phyloP scores from a whole-genome alignment of 805 yeast species.

The Wickerhamiella dianesei region DNA sequence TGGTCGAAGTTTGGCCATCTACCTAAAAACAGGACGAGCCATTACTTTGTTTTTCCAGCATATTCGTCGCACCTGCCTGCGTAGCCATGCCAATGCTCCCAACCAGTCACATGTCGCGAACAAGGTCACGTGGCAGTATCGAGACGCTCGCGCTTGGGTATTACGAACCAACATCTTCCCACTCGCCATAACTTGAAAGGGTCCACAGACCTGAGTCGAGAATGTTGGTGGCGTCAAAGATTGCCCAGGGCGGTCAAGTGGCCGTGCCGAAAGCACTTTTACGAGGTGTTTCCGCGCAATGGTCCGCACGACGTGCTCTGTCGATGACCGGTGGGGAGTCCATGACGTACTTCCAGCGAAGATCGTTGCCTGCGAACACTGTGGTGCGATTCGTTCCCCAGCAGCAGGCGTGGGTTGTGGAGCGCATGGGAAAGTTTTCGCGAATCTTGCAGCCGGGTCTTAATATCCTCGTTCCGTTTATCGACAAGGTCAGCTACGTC shows the following conservation, averaged over 20 bases:
- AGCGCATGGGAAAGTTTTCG: constrained; percentile 77
- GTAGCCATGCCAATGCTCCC: too few species aligned
- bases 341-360: constrained; percentile 46
- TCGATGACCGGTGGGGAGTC: constrained; percentile 3
- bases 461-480: constrained; percentile 55
- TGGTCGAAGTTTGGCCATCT: too few species aligned
- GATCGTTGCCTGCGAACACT: constrained; percentile 60
- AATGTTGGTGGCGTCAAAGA: neutral
- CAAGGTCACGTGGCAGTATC: neutral
- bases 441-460: constrained; percentile 61
- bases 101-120: too few species aligned
- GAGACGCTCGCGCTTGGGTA: neutral
- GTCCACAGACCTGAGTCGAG: neutral
- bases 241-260: neutral
- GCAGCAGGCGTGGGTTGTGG: constrained; percentile 84
- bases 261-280: neutral
- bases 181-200: neutral
- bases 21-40: too few species aligned
- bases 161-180: neutral
- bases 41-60: too few species aligned
- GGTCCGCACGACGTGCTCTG: neutral
- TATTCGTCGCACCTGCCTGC: too few species aligned
- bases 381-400: constrained; percentile 71
- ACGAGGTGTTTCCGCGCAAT: neutral
- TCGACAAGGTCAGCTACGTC: constrained; percentile 68